Base-by-base conservation (phyloP, 2,329 filamentous ascomycete genomes). In the Cryphonectria japonica region DNA sequence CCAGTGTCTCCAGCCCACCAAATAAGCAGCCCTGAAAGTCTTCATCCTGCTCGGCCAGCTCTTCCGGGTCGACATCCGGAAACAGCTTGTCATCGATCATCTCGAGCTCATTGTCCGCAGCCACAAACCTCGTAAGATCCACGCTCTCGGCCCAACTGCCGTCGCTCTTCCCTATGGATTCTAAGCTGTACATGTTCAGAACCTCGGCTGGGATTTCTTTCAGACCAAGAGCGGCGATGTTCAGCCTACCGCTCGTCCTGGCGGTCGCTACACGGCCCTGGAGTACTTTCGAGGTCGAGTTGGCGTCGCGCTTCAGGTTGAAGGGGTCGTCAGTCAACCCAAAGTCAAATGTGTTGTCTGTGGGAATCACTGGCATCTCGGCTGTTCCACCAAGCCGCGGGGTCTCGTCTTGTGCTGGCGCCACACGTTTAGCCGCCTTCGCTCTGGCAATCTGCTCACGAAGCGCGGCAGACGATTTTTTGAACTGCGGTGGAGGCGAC, bases 391-490 rank as follows among this genome's bases (percentile, higher is more conserved):
- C 22, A 14, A 13, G 19, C 4, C 77, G 71, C 19, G 75, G 74
- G 0, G 77, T 72, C 0, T 74, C 70, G 7, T 75, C 68, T 29
- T 73, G 69, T 1, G 68, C 69, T 1, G 73, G 62, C 32, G n/a
- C 75, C 14, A 88, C 90, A 73, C 89, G 88, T 70, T 89, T 92
- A 2, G 94, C 93, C 2, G 94, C 94, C 78, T 95, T 97, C 0
- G 96, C 95, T 76, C 95, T 95, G 52, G 95, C 94, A 73, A 98
- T 98, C 68, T 96, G 95, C 67, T 98, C 94, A 46, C 96, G 89
- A 19, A 99, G 82, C 0, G 94, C 91, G 22, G 88, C 85, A 0
- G 95, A 98, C 0, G 94, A 94, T 76, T 93, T 96, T 54, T 82
- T 79, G 68, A 75, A 78, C 46, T 83, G 82, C 0, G 75, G 72